A percentile compares a stretch with the other conserved stretches of the same genome.
These are phyloP conservation scores for Polysphondylium violaceum DNA, from an alignment of 78 protist genomes.

Conservation along the genomic window DNA sequence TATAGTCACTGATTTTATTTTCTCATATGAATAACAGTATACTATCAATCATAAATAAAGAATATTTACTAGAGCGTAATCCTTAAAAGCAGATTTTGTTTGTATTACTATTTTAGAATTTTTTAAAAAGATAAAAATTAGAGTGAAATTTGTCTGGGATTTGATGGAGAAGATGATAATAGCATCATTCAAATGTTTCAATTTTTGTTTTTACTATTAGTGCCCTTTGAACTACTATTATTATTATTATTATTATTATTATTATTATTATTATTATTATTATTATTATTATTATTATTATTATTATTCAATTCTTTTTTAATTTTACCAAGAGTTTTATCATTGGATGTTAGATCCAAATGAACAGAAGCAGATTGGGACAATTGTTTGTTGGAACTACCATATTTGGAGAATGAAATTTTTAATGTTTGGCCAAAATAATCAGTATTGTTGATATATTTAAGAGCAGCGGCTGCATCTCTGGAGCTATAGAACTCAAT, in stretches of 20 bases:
- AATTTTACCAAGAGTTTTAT: background rate
- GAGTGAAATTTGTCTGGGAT: no score
- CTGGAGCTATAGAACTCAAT: conserved; percentile 88
- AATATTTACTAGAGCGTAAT: no score
- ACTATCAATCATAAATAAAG: no score
- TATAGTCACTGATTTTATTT: no score
- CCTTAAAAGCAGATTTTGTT: no score
- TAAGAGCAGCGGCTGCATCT: conserved; percentile 82
- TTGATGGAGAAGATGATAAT: no score
- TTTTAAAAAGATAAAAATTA: no score
- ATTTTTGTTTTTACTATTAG: background rate
- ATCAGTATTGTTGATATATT: conserved; percentile 17
- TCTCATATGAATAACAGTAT: no score
- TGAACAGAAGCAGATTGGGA: background rate
- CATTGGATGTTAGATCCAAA: no score
- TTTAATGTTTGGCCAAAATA: conserved; percentile 65
- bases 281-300: background rate
- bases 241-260: background rate
- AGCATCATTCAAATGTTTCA: no score
- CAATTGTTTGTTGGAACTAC: conserved; percentile 55
- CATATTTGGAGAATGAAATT: conserved; percentile 59
- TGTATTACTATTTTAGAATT: no score
- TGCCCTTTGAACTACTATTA: background rate
- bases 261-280: background rate
- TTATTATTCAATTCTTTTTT: no score